Base-by-base conservation (phyloP, 352 stramenopile genomes). In the Pythium sp. region DNA sequence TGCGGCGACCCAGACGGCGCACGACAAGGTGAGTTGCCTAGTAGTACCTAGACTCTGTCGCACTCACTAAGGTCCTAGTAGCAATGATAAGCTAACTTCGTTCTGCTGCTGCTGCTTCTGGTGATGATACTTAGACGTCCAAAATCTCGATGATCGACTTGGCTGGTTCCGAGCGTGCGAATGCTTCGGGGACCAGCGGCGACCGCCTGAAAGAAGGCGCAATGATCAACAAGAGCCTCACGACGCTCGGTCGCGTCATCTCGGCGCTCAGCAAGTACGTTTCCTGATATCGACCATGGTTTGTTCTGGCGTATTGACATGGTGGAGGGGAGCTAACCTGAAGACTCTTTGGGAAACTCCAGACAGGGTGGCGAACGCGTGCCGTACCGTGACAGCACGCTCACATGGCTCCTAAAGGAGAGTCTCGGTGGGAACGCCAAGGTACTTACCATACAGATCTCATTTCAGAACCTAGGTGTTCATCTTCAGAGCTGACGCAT, bases 201-300 rank as follows among this genome's bases (percentile, higher is more conserved):
- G 89, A 97, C 20, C 84, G 92, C 1, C 73, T 98, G 49, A 97
- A 97, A 72, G 91, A 98, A 75, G 91, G 91, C 14, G 86, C 88
- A 7, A 97, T 94, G 86, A 97, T 98, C 73, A 98, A 97, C 79
- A 93, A 95, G 67, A 97, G 89, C 24, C 79, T 98, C 54, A 94
- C 88, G 30, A 97, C 89, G 6, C 84, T 97, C 5, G 92, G 92
- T 12, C 78, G 89, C 12, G 91, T 97, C 49, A 97, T 98, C 55
- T 93, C 86, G 18, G 82, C 87, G 32, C 72, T 95, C 14, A 92
- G 82, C 81, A 92, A 91, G 81, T 84, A 70, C 46, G 62, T 32
- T 30, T 22, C 47, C 20, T 55, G n/a, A 3, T 34, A 34, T 34
- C 7, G 5, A 34, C 30, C 30, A 34, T 8, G 30, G 30, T 34